Base-by-base conservation (phyloP, 495 filamentous ascomycete genomes). In the Aspergillus asperescens region DNA sequence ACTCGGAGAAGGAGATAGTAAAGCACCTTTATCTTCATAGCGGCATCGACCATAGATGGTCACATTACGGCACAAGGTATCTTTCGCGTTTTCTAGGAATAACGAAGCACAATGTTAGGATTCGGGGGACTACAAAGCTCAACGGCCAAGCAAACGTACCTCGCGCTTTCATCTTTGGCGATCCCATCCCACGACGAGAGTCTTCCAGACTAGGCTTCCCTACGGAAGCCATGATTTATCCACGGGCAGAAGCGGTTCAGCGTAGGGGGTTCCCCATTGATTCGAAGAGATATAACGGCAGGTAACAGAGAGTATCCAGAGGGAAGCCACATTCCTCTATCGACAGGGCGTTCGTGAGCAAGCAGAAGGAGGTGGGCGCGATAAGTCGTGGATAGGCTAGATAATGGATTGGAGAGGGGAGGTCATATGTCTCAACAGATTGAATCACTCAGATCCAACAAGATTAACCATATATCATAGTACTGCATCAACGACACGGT, bases 21-120 rank as follows among this genome's bases (percentile, higher is more conserved):
- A 51, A 23, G 56, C 63, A 81, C 78, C 88, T 74, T 90, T 86
- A 62, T 93, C 88, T 70, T 93, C 86, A 68, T 87, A 95, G 44
- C 88, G 85, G 68, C 92, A 97, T 65, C 90, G 84, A 24, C 92
- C 92, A 67, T 95, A 96, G 53, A 97, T 95, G 31, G 89, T 81
- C 10, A 97, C 84, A 68, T 97, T 96, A 57, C 91, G 84, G 72
- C 92, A 97, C 22, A 93, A 76, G 0, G 88, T 95, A 59, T 92
- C 90, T 68, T 91, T 95, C 48, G 85, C 74, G 62, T 81, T 81
- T 62, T 85, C 82, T 84, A 51, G 23, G 52, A 37, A 28, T 39
- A 3, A 13, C 0, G 10, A 27, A 59, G 8, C 55, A 58, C 50
- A 34, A 34, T 23, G 32, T 57, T 24, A 51, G 51, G 28, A 18